Percentiles rank a stretch among this genome's conserved stretches.
These are phyloP conservation scores for Fusarium tanahbumbuense DNA, from an alignment of 2,329 filamentous ascomycete genomes.

Conservation along the genomic window DNA sequence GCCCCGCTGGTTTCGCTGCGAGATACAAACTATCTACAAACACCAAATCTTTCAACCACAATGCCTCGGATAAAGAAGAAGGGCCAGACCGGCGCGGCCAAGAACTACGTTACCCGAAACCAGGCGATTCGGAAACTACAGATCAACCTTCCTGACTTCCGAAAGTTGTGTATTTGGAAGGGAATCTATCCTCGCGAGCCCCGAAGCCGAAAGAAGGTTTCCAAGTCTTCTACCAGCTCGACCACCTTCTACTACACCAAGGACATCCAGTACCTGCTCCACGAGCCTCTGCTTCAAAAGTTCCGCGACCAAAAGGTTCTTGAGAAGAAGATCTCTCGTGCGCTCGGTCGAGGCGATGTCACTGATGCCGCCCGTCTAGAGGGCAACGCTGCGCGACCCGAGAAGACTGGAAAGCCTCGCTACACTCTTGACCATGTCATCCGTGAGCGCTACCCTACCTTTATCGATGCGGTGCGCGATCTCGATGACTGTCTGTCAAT, in stretches of 20 bases:
- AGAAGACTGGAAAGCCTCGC: slow-evolving; percentile 89
- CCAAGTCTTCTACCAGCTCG: slow-evolving; percentile 87
- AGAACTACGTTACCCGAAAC: slow-evolving; percentile 98
- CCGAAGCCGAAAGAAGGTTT: slow-evolving; percentile 95
- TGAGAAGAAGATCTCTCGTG: slow-evolving; percentile 96
- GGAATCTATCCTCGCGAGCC: slow-evolving; percentile 98
- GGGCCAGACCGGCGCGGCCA: slow-evolving; percentile 90
- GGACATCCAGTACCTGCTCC: slow-evolving; percentile 97
- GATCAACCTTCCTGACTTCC: slow-evolving; percentile 95
- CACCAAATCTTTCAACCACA: slow-evolving; percentile 38
- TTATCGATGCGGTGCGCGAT: slow-evolving; percentile 92
- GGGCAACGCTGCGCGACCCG: slow-evolving; percentile 84
- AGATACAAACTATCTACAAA: slow-evolving; percentile 36
- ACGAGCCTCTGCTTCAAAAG: slow-evolving; percentile 92
- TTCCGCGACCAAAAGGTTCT: slow-evolving; percentile 98
- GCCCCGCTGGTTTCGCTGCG: slow-evolving; percentile 50
- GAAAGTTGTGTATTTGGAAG: slow-evolving; percentile 99
- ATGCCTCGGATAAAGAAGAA: slow-evolving; percentile 92
- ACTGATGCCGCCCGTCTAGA: slow-evolving; percentile 89
- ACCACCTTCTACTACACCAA: slow-evolving; percentile 94
- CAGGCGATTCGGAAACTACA: slow-evolving; percentile 98
- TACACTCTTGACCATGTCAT: slow-evolving; percentile 97
- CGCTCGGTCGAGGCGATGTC: slow-evolving; percentile 90
- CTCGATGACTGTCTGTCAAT: slow-evolving; percentile 97
- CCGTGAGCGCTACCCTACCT: slow-evolving; percentile 97